Conservation (phyloP, 1,284 basidiomycete genomes). For the Porodaedalea pini region DNA sequence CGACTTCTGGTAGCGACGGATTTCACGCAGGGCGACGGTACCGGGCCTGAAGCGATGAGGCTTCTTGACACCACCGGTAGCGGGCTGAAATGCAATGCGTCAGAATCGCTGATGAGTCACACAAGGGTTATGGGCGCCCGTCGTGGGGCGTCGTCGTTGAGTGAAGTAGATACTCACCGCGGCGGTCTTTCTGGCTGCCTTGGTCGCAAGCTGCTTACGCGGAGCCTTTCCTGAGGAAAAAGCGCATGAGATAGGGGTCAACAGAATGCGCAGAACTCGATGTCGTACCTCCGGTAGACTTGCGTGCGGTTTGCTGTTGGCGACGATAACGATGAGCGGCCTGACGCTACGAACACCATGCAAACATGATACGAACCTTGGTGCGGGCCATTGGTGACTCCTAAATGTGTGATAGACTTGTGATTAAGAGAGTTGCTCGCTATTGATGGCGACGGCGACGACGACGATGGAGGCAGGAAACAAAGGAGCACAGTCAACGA, state of each 20-base stretch:
- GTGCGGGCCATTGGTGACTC: conserved; percentile 61
- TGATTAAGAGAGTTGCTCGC: neutral
- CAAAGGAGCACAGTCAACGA: neutral
- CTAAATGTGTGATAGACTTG: neutral
- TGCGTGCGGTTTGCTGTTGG: conserved; percentile 74
- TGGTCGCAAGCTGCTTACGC: conserved; percentile 89
- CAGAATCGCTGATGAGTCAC: conserved; percentile 19
- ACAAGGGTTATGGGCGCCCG: conserved; percentile 9
- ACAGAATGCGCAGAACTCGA: conserved; percentile 23
- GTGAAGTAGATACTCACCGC: conserved; percentile 46
- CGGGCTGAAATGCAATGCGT: conserved; percentile 38
- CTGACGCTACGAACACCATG: conserved; percentile 19
- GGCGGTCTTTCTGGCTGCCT: conserved; percentile 83
- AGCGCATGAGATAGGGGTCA: conserved; percentile 23
- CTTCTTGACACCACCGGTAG: conserved; percentile 97
- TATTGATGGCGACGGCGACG: conserved; percentile 6
- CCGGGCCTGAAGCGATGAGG: conserved; percentile 96
- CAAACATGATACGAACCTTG: conserved; percentile 46
- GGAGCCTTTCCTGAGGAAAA: conserved; percentile 66
- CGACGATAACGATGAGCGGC: conserved; percentile 29
- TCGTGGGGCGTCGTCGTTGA: conserved; percentile 25
- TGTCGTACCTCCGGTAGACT: conserved; percentile 74
- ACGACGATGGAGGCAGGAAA: conserved; percentile 15
- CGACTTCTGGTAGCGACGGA: conserved; percentile 95
- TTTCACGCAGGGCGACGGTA: conserved; percentile 98